Evolutionary conservation across 2,329 filamentous ascomycete species (phyloP).

Genomic region (Colletotrichum sp.): DNA sequence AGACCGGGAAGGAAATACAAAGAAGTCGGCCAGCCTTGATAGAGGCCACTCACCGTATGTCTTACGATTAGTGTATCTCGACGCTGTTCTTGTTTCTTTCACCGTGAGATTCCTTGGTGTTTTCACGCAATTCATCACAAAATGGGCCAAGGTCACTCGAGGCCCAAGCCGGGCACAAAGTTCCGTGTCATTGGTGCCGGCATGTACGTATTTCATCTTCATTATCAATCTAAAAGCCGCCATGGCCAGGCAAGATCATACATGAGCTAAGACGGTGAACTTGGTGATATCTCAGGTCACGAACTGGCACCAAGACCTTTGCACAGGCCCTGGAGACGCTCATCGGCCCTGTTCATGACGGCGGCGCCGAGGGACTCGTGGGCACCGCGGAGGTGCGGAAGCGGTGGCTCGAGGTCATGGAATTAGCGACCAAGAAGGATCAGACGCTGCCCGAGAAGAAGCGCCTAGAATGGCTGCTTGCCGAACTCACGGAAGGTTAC

Average conservation of each 20-base stretch:
- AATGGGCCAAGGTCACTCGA: conserved; percentile 28
- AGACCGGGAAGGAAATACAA: background rate
- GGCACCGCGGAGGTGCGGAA: conserved; percentile 21
- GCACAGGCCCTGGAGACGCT: conserved; percentile 26
- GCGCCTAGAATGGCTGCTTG: background rate
- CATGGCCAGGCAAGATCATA: background rate
- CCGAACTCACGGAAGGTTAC: background rate
- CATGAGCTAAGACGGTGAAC: background rate
- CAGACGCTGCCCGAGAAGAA: background rate
- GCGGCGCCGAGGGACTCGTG: conserved; percentile 23
- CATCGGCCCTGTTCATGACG: conserved; percentile 27
- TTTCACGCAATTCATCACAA: background rate
- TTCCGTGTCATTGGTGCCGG: conserved; percentile 31
- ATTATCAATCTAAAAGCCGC: background rate
- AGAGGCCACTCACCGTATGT: background rate
- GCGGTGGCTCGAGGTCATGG: conserved; percentile 17
- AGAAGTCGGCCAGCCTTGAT: background rate
- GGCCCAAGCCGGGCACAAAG: conserved; percentile 23
- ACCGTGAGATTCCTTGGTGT: background rate
- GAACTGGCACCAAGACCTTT: conserved; percentile 30
- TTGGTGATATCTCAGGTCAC: background rate
- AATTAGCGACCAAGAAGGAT: background rate
- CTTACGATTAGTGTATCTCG: background rate
- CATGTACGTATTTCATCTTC: background rate
- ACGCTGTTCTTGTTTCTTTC: background rate